Percentiles rank a stretch among this genome's conserved stretches.
Evolutionary conservation across 2,329 filamentous ascomycete species (phyloP).

Genomic region (Cadophora luteo-olivacea): DNA sequence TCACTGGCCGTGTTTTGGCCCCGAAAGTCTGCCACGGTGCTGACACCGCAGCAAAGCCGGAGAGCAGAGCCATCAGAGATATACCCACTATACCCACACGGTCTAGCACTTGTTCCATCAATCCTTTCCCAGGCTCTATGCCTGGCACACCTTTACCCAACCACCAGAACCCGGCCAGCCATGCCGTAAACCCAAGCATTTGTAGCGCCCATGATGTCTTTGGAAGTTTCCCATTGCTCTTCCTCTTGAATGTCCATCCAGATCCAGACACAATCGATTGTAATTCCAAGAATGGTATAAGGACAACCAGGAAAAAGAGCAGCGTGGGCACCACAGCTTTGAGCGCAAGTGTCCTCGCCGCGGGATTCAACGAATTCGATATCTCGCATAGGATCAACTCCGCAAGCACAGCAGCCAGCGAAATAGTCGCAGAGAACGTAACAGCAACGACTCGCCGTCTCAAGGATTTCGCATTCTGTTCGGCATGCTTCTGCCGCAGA

Average conservation of each 20-base stretch:
- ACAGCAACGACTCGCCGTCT: constrained; percentile 61
- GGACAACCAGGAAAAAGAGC: constrained; percentile 73
- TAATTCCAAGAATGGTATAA: constrained; percentile 82
- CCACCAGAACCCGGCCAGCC: constrained; percentile 80
- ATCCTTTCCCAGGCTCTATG: constrained; percentile 47
- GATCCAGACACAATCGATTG: constrained; percentile 57
- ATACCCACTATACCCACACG: constrained; percentile 86
- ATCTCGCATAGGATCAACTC: constrained; percentile 87
- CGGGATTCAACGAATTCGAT: constrained; percentile 72
- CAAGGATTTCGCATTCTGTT: constrained; percentile 60
- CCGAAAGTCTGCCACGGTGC: constrained; percentile 86
- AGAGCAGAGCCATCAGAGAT: constrained; percentile 84
- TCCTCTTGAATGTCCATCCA: constrained; percentile 69
- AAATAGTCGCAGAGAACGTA: constrained; percentile 79
- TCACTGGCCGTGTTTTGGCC: constrained; percentile 67
- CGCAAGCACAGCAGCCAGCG: constrained; percentile 76
- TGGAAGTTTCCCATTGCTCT: constrained; percentile 60
- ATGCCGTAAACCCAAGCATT: constrained; percentile 64
- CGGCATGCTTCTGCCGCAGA: constrained; percentile 64
- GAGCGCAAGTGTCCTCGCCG: constrained; percentile 71
- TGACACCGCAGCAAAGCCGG: constrained; percentile 87
- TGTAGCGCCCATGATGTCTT: constrained; percentile 71
- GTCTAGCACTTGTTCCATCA: constrained; percentile 60
- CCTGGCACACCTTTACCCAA: constrained; percentile 69
- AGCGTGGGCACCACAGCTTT: constrained; percentile 73